These are phyloP conservation scores for Candida parachauliodes DNA, from an alignment of 805 yeast genomes.

Conservation along the genomic window DNA sequence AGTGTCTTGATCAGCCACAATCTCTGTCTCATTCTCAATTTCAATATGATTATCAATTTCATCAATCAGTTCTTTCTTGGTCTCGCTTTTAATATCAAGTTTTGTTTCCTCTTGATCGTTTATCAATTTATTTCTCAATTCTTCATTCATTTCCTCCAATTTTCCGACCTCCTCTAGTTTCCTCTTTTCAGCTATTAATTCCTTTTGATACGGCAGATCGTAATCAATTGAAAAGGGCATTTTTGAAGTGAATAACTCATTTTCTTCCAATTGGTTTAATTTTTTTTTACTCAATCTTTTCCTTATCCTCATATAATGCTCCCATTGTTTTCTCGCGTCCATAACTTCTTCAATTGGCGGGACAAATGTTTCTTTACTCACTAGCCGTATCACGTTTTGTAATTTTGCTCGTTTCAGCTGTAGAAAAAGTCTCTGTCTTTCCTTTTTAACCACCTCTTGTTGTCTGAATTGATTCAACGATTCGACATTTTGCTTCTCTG, in stretches of 20 bases:
- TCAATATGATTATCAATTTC: not conserved
- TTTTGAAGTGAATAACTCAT: constrained; percentile 20
- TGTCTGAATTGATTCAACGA: constrained; percentile 78
- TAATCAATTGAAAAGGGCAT: constrained; percentile 32
- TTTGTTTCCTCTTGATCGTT: no score
- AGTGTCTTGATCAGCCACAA: constrained; percentile 1
- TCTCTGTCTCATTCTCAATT: not conserved
- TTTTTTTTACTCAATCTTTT: constrained; percentile 45
- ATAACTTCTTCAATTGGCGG: constrained; percentile 64
- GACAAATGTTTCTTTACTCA: constrained; percentile 46
- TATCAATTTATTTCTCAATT: constrained; percentile 1
- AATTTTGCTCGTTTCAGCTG: constrained; percentile 62
- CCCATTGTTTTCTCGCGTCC: constrained; percentile 40
- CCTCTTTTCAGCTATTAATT: constrained; percentile 18
- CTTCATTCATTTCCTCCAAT: constrained; percentile 1
- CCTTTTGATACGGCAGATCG: constrained; percentile 23
- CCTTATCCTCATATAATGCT: constrained; percentile 25
- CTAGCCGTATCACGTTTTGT: constrained; percentile 53
- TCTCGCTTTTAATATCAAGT: no score
- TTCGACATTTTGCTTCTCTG: constrained; percentile 71
- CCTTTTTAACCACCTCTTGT: constrained; percentile 78
- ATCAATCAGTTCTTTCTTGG: not conserved
- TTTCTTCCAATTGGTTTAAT: constrained; percentile 27
- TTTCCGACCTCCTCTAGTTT: constrained; percentile 11
- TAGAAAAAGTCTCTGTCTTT: constrained; percentile 69